Evolutionary conservation across 2,329 filamentous ascomycete species (phyloP), one percentile per base, ranked within the genome.

Genomic region (Pseudopyrenochaeta lycopersici): DNA sequence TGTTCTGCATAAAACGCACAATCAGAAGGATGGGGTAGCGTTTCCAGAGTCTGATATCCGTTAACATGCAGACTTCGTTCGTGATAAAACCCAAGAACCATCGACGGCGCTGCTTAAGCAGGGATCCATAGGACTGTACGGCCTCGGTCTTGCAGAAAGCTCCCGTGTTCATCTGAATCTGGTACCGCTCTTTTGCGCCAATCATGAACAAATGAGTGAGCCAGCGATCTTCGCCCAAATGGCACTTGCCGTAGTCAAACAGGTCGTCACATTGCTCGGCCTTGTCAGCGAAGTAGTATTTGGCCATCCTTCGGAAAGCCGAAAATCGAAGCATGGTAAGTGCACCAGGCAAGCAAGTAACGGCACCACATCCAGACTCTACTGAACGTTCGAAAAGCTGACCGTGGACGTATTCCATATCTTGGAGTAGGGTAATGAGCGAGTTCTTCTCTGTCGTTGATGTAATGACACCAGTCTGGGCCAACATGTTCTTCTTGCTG

Each of bases 121-220:
- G 84, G 65, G 90, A 92, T 52, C 80, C 80, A 76, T 93, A 93
- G 2, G 90, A 92, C 77, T 97, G 92, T 15, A 97, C 94, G 20
- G 95, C 94, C 76, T 98, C 94, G 0, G 95, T 98, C 78, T 98
- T 98, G 85, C 95, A 98, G 75, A 98, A 98, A 7, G 94, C 95
- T 49, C 92, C 94, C 1, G 93, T 97, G 76, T 95, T 97, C 88
- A 98, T 94, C 77, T 96, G 92, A 58, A 98, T 97, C 77, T 98
- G 95, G 75, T 96, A 96, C 35, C 91, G 85, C 74, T 96, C 88
- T 79, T 92, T 91, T 39, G 94, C 93, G 20, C 92, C 93, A 69
- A 98, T 95, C 95, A 99, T 99, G 82, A 99, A 97, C 53, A 99
- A 84, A 80, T 99, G 95, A 1, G 94, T 99, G 51, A 98, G 84